A percentile compares a stretch with the other conserved stretches of the same genome.
phyloP scores from a whole-genome alignment of 176 grass and related monocot species.

The Aegilops speltoides region DNA sequence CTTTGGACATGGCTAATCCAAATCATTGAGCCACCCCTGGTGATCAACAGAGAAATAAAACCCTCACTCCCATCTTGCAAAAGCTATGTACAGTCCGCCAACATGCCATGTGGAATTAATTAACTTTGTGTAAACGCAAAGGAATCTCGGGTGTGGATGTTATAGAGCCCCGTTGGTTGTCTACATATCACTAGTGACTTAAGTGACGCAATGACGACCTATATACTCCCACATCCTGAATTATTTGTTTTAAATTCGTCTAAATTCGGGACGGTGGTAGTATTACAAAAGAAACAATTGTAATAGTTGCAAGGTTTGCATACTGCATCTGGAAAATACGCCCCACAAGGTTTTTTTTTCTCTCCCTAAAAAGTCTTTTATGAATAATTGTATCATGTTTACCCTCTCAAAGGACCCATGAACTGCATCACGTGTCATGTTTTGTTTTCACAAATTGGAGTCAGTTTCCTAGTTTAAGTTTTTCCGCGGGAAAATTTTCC shows the following conservation, averaged over 20 bases:
- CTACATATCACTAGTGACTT: neutral
- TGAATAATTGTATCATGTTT: neutral
- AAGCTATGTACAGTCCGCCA: neutral
- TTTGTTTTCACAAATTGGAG: neutral
- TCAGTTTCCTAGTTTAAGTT: neutral
- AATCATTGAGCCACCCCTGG: constrained; percentile 52
- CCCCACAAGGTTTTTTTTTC: too few species aligned
- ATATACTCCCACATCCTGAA: neutral
- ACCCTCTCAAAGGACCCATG: neutral
- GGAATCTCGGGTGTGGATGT: constrained; percentile 18
- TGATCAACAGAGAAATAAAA: constrained; percentile 26
- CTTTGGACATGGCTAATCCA: constrained; percentile 40
- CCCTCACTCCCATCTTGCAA: neutral
- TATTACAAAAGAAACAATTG: neutral
- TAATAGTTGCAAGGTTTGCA: neutral
- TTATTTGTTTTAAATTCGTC: too few species aligned
- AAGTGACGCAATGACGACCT: neutral
- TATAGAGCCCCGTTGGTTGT: neutral
- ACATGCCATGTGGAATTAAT: constrained; percentile 35
- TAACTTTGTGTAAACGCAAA: neutral
- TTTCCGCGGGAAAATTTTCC: too few species aligned
- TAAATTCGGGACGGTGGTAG: too few species aligned
- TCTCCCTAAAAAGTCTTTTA: neutral
- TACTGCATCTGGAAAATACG: too few species aligned
- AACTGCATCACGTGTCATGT: neutral